phyloP scores from a whole-genome alignment of 257 asterid genomes.

The Misopates orontium region DNA sequence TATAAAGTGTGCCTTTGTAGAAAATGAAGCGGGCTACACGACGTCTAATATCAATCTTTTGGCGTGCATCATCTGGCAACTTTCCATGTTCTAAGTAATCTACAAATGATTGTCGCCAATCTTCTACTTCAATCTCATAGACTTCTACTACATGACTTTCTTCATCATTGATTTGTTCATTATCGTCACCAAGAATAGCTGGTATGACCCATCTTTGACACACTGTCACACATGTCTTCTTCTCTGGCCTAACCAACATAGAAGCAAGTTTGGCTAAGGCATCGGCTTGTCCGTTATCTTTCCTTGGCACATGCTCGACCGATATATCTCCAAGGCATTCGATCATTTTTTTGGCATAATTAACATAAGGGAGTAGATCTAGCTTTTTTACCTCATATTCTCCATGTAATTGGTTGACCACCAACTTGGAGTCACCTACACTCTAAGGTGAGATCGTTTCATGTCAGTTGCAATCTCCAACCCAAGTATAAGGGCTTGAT shows the following conservation, averaged over 20 bases:
- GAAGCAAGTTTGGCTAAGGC: neutral
- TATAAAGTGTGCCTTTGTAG: neutral
- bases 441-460: too few relatives aligned
- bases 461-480: neutral
- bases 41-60: neutral
- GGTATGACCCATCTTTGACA: neutral
- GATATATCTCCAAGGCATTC: neutral
- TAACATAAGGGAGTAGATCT: neutral
- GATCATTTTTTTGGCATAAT: neutral
- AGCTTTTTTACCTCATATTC: neutral
- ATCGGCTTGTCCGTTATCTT: neutral
- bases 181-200: neutral
- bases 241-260: too few relatives aligned
- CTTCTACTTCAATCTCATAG: neutral
- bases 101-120: neutral
- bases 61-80: neutral
- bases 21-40: slow-evolving; percentile 3
- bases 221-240: neutral
- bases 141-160: neutral
- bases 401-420: neutral
- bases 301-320: neutral
- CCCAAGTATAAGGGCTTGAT: neutral
- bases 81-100: neutral
- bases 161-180: neutral
- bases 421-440: neutral